Base-by-base conservation (phyloP, 164 flowering plant genomes). In the Nelumbo lutea region DNA sequence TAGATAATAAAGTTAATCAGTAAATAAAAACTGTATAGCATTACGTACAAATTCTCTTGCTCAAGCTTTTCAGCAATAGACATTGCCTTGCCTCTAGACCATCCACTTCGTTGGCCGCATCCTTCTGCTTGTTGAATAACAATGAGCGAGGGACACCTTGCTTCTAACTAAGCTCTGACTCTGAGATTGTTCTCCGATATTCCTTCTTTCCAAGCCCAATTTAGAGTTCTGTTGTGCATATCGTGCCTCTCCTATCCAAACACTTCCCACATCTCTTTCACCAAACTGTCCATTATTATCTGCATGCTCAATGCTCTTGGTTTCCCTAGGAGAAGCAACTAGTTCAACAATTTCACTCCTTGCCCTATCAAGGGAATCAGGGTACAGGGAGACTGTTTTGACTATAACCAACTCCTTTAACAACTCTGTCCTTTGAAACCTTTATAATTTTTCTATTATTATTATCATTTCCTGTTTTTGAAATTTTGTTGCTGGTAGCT, bases 61-160 rank as follows among this genome's bases (percentile, higher is more conserved):
- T 92, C 97, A 61, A 90, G 96, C 84, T 89, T 92, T 77, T 92
- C 96, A 59, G 99, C 96, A 61, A 93, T 93, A 45, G 97, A 96
- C 66, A 93, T 87, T 42, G 93, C 93, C 80, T 91, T 93, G 57
- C 88, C 83, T 70, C 77, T 88, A 41, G 98, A 81, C 94, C 96
- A 90, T 62, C 86, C 89, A 75, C 65, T 79, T 48, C 72, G 83
- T 60, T 82, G 87, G 42, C 87, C 58, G 64, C 80, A 81, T 76
- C 93, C 92, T 80, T 91, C 98, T 61, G 94, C 89, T 69, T 90
- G 96, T 73, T 89, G 95, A 78, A 96, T 87, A 44, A 96, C 93
- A 80, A n/a, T 90, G 90, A 5, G 97, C 98, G 68, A 93, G 93
- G 59, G 99, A 88, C 44, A 96, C 95, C 77, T 91, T 92, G 75